phyloP scores from a whole-genome alignment of 23 red algal species.

The Chondrus crispus region DNA sequence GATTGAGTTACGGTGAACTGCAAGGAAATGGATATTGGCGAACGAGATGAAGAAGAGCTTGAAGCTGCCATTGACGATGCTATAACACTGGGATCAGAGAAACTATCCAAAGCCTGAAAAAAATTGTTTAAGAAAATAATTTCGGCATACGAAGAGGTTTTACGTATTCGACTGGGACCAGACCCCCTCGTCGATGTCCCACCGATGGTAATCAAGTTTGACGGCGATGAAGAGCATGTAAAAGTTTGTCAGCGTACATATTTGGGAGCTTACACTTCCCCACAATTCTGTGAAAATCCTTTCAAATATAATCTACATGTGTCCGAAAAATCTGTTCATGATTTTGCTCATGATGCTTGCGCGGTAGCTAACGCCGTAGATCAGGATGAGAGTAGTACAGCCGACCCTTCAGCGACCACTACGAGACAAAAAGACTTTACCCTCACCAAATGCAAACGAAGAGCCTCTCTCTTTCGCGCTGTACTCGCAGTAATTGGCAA shows the following conservation, averaged over 20 bases:
- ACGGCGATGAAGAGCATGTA: not conserved
- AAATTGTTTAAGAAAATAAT: not conserved
- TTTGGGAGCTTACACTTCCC: too few species aligned
- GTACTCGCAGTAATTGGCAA: too few species aligned
- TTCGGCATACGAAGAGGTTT: not conserved
- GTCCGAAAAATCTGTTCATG: too few species aligned
- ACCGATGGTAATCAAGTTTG: not conserved
- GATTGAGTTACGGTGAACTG: not conserved
- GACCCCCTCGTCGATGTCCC: not conserved
- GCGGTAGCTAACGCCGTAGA: too few species aligned
- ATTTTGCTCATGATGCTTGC: too few species aligned
- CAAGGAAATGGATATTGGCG: not conserved
- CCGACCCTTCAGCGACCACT: too few species aligned
- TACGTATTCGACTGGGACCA: not conserved
- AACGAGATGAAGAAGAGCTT: not conserved
- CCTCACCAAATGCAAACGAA: too few species aligned
- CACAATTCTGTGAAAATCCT: too few species aligned
- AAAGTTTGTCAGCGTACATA: slow-evolving; percentile 26
- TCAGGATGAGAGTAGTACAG: too few species aligned
- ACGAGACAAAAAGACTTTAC: too few species aligned
- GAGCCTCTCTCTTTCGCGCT: too few species aligned
- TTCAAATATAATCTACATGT: too few species aligned
- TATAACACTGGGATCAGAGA: not conserved
- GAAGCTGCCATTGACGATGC: not conserved
- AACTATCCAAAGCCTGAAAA: not conserved